Evolutionary conservation across 2,329 filamentous ascomycete species (phyloP), one percentile per base, ranked within the genome.

Genomic region (Aspergillus texensis): DNA sequence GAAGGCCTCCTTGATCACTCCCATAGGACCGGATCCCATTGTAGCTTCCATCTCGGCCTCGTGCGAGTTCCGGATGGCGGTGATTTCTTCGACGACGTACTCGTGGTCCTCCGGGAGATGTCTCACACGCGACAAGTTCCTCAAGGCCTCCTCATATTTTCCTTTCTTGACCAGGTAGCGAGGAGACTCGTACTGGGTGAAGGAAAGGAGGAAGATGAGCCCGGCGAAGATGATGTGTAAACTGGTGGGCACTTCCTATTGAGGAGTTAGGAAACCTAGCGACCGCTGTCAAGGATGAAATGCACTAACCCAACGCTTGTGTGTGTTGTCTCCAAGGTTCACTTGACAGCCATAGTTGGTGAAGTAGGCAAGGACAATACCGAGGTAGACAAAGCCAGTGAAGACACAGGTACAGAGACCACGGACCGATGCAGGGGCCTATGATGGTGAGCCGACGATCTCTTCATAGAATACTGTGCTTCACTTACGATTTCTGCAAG

Each of bases 291-390:
- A 6, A 6, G 39, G 6, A 28, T 14, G 26, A 11, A 46, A 83
- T 3, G 48, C 76, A 66, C n/a, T 82, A 79, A 5, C 88, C 89
- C 70, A 88, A 70, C 62, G 70, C 39, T 71, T 65, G 61, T 76
- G 74, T n/a, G 80, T 80, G 62, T 76, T 74, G 50, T 80, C 73
- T 21, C 81, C 81, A 67, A 80, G 82, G 70, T 87, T 81, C 28
- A 86, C 74, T 30, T 82, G 79, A n/a, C 80, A 82, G 16, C 88
- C 88, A 72, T 89, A 90, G 75, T 89, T 91, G 63, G 89, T 87
- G 71, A 93, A 94, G 79, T 93, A 94, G 10, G 89, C 90, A 19
- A 94, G 82, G 70, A 94, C 90, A 65, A 93, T 92, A 28, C 91
- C 91, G 59, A 91, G 77, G 72, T 94, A 94, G 26, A 94, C 91